Conservation (phyloP, 352 stramenopile species). For the Elongisporangium undulatum region DNA sequence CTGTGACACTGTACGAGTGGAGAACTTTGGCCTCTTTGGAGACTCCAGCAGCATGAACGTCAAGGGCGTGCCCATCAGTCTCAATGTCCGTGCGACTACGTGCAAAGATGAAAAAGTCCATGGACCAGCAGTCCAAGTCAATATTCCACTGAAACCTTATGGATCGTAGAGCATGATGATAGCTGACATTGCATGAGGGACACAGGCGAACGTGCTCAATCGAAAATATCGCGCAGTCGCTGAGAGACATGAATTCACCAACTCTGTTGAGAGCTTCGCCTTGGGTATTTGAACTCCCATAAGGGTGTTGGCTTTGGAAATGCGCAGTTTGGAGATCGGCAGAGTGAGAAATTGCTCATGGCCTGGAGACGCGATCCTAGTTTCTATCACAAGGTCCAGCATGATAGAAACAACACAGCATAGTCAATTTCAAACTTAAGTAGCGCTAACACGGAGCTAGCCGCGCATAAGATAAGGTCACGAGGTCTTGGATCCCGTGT, state of each 20-base stretch:
- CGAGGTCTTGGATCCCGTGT: conserved; percentile 18
- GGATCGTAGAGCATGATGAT: not conserved
- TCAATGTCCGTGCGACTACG: conserved; percentile 33
- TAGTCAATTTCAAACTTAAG: too few species aligned
- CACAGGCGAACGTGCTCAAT: too few species aligned
- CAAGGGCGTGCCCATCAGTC: conserved; percentile 43
- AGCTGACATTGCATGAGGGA: too few species aligned
- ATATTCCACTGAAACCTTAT: not conserved
- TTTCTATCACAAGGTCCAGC: not conserved
- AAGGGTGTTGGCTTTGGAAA: too few species aligned
- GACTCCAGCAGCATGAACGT: conserved; percentile 46
- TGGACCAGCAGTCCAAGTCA: not conserved
- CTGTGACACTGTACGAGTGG: conserved; percentile 43
- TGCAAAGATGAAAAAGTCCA: not conserved
- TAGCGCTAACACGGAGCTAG: not conserved
- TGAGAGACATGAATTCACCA: too few species aligned
- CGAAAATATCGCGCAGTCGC: too few species aligned
- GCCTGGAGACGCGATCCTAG: not conserved
- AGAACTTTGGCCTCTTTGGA: conserved; percentile 47
- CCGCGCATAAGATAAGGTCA: not conserved
- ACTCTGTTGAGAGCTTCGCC: not conserved
- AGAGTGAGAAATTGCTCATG: too few species aligned
- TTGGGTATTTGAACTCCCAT: not conserved
- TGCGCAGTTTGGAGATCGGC: too few species aligned
- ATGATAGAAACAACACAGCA: not conserved